Conservation (phyloP, 805 yeast species). For the Saccharomycopsis sp. region DNA sequence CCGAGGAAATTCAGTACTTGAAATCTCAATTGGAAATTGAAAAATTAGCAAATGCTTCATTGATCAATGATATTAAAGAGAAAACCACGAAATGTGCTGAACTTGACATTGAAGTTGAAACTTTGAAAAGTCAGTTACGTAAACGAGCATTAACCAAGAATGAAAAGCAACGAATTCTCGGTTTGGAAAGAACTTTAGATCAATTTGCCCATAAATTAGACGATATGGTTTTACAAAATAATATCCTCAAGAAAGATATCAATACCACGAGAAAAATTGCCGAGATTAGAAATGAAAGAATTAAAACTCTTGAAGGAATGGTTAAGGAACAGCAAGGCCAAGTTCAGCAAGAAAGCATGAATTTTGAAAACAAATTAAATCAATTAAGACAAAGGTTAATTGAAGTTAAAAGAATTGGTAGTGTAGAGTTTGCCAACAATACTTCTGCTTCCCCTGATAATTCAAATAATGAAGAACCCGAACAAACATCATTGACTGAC, state of each 20-base stretch:
- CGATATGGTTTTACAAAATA: conserved; percentile 58
- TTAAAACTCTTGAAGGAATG: conserved; percentile 44
- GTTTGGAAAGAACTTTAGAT: conserved; percentile 51
- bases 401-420: conserved; percentile 23
- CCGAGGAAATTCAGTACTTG: conserved; percentile 11
- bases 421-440: background rate
- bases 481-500: background rate
- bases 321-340: conserved; percentile 44
- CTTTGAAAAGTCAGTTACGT: conserved; percentile 31
- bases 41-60: conserved; percentile 17
- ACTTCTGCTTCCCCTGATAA: background rate
- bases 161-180: conserved; percentile 43
- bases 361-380: conserved; percentile 40
- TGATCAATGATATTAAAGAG: conserved; percentile 24
- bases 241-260: conserved; percentile 48
- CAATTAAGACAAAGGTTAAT: conserved; percentile 26
- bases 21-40: conserved; percentile 19
- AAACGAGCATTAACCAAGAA: conserved; percentile 25
- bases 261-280: conserved; percentile 48
- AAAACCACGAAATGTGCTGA: conserved; percentile 30
- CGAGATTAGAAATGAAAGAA: conserved; percentile 49
- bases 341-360: conserved; percentile 40
- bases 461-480: conserved; percentile 2
- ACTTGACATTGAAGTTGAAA: conserved; percentile 37
- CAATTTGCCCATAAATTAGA: conserved; percentile 51